These are phyloP conservation scores for Irineochytrium annulatum DNA, from an alignment of 192 early-diverging fungal genomes.

Conservation along the genomic window DNA sequence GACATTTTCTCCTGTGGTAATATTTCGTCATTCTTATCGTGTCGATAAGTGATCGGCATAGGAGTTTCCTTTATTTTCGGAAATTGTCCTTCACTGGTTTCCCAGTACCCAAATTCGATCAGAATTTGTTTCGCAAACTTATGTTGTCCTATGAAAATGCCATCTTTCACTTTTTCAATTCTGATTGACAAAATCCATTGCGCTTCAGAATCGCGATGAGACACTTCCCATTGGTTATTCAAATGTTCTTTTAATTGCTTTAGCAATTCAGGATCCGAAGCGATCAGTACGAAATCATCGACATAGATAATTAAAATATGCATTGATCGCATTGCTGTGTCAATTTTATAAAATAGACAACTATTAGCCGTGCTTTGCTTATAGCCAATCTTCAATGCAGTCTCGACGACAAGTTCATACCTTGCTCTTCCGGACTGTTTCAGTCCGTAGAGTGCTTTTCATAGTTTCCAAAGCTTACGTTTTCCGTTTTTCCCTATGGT, in stretches of 20 bases:
- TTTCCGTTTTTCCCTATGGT: constrained; percentile 4
- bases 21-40: too few species aligned
- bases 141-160: constrained; percentile 9
- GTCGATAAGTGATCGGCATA: too few species aligned
- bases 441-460: constrained; percentile 22
- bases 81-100: too few species aligned
- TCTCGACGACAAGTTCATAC: constrained; percentile 10
- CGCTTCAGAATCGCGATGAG: constrained; percentile 7
- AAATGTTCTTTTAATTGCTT: constrained; percentile 8
- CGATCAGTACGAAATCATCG: constrained; percentile 16
- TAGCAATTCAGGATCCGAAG: constrained; percentile 5
- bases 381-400: constrained; percentile 5
- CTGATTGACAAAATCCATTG: constrained; percentile 9
- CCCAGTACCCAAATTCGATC: too few species aligned
- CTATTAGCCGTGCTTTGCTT: constrained; percentile 7
- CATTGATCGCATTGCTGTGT: constrained; percentile 1
- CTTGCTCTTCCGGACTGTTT: constrained; percentile 20
- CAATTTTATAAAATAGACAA: constrained; percentile 1
- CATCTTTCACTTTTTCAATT: constrained; percentile 1
- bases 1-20: too few species aligned
- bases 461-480: neutral
- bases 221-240: constrained; percentile 6
- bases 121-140: constrained; percentile 15
- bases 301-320: constrained; percentile 17
- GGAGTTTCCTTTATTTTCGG: too few species aligned